Evolutionary conservation across 148 eudicot genomes (phyloP), one percentile per base, ranked within the genome.

Genomic region (Rhododendron ferrugineum): DNA sequence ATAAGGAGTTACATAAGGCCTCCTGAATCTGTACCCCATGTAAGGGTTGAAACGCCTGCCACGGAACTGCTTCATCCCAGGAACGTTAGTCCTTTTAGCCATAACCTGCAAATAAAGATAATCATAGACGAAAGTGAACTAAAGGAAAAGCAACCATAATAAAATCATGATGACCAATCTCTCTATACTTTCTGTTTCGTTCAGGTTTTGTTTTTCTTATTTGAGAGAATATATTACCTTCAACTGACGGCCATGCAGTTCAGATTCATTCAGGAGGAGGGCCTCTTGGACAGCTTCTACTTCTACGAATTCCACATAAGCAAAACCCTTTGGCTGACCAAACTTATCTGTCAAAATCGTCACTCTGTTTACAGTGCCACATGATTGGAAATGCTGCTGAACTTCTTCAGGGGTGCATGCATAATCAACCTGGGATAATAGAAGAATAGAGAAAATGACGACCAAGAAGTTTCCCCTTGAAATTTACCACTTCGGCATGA

Each of bases 361-460:
- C 84, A 93, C 98, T 81, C 98, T 88, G 85, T 96, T 96, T 37
- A 96, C 98, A 4, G 96, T 93, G 42, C 98, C 98, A 88, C 98
- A 92, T 28, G 94, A 87, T 79, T 94, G 98, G 81, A 96, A 96
- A 90, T 96, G 98, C 90, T 96, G 98, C 92, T 96, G 98, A 88
- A 96, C 98, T 90, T 96, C 99, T 92, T 96, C 99, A 28, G 98
- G 98, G 64, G 98, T 96, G 92, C 99, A 96, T 5, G 99, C 97
- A 89, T 96, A 96, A 86, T 96, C 98, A 90, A 96, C 99, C 99
- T 96, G 92, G 72, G 85, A 85, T 6, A n/a, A 14, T 37, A 36
- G 9, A 73, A 36, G 23, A 84, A 78, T 28, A 70, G 68, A 22
- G 83, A 42, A 28, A 54, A 26, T 64, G 28, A 49, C 13, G 20